Conservation (phyloP, 306 rosid genomes). For the Cyamopsis tetragonoloba region DNA sequence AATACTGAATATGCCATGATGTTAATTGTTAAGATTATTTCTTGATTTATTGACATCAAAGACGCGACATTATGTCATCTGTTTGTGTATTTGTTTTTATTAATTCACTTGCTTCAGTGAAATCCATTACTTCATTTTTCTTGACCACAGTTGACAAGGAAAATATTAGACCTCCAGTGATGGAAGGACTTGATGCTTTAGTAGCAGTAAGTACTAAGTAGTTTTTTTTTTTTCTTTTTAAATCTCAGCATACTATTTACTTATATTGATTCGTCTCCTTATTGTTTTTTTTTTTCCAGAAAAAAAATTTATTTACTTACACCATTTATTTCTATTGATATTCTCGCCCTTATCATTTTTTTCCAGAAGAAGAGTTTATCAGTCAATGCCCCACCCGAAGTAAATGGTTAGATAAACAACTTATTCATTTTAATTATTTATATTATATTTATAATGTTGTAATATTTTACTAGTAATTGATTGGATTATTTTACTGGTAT, state of each 20-base stretch:
- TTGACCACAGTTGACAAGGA: slow-evolving; percentile 54
- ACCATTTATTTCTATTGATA: background rate
- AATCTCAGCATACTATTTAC: background rate
- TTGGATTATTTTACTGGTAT: slow-evolving; percentile 7
- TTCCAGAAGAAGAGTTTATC: slow-evolving; percentile 51
- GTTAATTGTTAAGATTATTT: too few species aligned
- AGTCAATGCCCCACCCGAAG: slow-evolving; percentile 28
- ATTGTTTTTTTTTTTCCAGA: slow-evolving; percentile 31
- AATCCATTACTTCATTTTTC: background rate
- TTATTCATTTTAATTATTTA: background rate
- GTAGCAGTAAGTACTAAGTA: slow-evolving; percentile 63
- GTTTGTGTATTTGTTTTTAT: background rate
- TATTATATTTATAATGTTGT: background rate
- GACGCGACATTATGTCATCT: background rate
- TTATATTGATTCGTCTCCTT: background rate
- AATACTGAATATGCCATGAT: too few species aligned
- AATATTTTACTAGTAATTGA: slow-evolving; percentile 3
- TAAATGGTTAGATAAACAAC: slow-evolving; percentile 48
- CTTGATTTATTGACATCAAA: background rate
- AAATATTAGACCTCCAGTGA: slow-evolving; percentile 58
- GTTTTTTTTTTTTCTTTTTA: background rate
- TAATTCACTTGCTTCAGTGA: background rate
- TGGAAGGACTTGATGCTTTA: slow-evolving; percentile 73
- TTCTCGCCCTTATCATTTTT: background rate
- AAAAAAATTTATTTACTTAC: slow-evolving; percentile 32